Base-by-base conservation (phyloP, 805 yeast genomes). In the Komagataella phaffii region DNA sequence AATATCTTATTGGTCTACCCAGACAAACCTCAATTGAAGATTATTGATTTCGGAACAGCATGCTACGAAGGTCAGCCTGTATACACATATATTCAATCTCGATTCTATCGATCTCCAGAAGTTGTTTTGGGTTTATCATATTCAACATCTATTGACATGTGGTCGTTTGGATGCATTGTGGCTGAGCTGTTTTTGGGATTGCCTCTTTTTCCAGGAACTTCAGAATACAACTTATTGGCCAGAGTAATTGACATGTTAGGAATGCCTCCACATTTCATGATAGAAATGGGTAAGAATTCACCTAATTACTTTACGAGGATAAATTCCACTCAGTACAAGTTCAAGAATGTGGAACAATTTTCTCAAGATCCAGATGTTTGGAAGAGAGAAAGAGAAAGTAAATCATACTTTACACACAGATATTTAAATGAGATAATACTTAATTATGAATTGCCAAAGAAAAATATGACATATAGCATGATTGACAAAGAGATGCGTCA, bases 21-120 rank as follows among this genome's bases (percentile, higher is more conserved):
- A 4, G 95, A 88, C 64, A 79, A 81, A 55, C 93, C 96, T 0
- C 87, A 82, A 47, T 79, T 93, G 58, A 93, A 93, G 66, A 85
- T 93, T 46, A 91, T 93, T 59, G 99, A 93, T 69, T 93, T 91
- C 69, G 98, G 98, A 1, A 81, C 93, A 2, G 96, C 98, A 0
- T 90, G 98, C 63, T 91, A 88, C 62, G 95, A 91, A 55, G 73
- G 89, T 52, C 91, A 89, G 59, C 87, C 95, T 1, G 74, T 90
- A 5, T 90, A 88, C 68, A 85, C 97, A 0, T 90, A 90, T 62
- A 87, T 90, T 57, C 98, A 90, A 65, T 86, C 96, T 4, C 72
- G 98, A 53, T 90, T 90, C 61, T 91, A 91, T 68, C 75, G 99
- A 55, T 86, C 96, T 2, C 99, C 99, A 0, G 99, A 91, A 64